Base-by-base conservation (phyloP, 805 yeast species). In the Grigorovia humatica region DNA sequence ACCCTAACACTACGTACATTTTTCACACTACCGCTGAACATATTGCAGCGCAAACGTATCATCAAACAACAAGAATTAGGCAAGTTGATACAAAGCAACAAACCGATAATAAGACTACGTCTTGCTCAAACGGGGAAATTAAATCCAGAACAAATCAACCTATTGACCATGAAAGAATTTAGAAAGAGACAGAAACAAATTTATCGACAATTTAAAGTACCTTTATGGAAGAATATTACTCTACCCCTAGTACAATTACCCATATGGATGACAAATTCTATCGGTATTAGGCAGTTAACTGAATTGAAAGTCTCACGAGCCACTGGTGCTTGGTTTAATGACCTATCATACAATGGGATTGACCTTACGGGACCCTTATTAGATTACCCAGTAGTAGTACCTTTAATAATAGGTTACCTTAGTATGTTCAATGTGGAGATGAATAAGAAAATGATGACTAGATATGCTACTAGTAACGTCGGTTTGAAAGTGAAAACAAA, bases 211-310 rank as follows among this genome's bases (percentile, higher is more conserved):
- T 74, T 83, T 60, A 71, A 74, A 9, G 86, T 89, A 50, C 91
- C 88, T 61, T 66, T 83, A 52, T 90, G 95, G 88, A 90, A 89
- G 65, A 82, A 85, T 59, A 70, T 81, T 51, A 59, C 85, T 4
- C 70, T 88, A 42, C 97, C 97, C 1, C 69, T 81, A 0, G 78
- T 87, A 17, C 98, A 90, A 63, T 75, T 91, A 19, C 98, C 98
- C 0, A 65, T 90, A 6, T 90, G 96, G 95, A 74, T 89, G 1
- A 73, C 83, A 2, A 73, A 90, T 75, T 83, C 93, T 12, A 72
- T 83, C 57, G 82, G 89, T 1, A 77, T 89, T 57, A 74, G 96
- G 56, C 77, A 81, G 46, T 69, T 89, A 54, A 82, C 90, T 44
- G 96, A 95, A 7, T 64, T 66, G 57, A 63, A 58, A 49, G 61